These are phyloP conservation scores for Acacia acuminata DNA, from an alignment of 306 rosid genomes.

Conservation along the genomic window DNA sequence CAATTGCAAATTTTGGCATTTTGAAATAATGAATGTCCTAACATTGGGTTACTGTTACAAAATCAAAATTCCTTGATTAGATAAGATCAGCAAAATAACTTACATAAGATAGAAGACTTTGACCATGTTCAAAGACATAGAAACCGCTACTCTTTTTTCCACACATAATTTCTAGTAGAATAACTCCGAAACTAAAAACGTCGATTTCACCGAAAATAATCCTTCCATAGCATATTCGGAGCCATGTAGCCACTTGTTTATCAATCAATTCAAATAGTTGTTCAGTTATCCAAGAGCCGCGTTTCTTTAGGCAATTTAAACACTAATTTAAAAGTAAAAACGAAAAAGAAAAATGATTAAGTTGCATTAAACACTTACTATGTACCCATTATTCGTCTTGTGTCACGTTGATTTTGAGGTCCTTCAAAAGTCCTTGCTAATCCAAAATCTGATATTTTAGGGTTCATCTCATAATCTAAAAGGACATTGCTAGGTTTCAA, in stretches of 20 bases:
- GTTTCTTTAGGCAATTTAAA: not conserved
- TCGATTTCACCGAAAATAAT: not conserved
- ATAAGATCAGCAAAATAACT: not conserved
- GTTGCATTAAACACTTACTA: not conserved
- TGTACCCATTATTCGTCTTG: not conserved
- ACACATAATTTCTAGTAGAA: not conserved
- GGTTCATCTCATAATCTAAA: not conserved
- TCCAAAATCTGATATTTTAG: slow-evolving; percentile 1
- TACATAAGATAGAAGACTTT: not conserved
- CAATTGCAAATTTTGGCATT: not conserved
- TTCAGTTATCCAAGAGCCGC: not conserved
- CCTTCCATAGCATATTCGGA: not conserved
- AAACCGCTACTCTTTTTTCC: not conserved
- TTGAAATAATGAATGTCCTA: not conserved
- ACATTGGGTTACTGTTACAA: not conserved
- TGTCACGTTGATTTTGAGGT: not conserved
- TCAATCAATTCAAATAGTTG: not conserved
- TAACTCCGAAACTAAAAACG: not conserved
- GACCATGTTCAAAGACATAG: not conserved
- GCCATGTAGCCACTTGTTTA: not conserved
- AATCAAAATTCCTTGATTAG: not conserved
- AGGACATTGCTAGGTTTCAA: not conserved
- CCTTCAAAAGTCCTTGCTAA: not conserved
- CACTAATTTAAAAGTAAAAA: not conserved
- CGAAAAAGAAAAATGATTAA: not conserved